A percentile compares a stretch with the other conserved stretches of the same genome.
These are phyloP conservation scores for Spiromastix sp. DNA, from an alignment of 2,329 filamentous ascomycete species.

Conservation along the genomic window DNA sequence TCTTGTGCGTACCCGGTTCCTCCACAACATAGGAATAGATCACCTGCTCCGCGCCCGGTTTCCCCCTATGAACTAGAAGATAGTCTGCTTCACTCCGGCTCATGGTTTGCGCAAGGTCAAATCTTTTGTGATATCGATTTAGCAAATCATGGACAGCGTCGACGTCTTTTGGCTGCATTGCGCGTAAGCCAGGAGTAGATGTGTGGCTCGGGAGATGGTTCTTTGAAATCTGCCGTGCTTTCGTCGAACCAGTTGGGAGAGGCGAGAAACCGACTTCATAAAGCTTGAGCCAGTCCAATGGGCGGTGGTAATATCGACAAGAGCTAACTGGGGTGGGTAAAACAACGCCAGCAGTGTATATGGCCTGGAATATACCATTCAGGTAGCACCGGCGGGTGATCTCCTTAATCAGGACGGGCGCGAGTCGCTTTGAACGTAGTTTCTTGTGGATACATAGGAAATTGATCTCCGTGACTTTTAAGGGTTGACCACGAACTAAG, in stretches of 20 bases:
- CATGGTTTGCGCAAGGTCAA: conserved; percentile 77
- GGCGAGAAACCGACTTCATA: conserved; percentile 92
- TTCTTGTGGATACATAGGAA: conserved; percentile 99
- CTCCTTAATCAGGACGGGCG: conserved; percentile 94
- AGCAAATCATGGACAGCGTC: conserved; percentile 65
- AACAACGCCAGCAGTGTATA: conserved; percentile 88
- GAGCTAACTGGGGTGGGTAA: conserved; percentile 87
- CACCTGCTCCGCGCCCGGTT: conserved; percentile 60
- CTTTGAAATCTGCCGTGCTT: conserved; percentile 72
- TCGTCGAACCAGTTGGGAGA: conserved; percentile 72
- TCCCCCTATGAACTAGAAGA: conserved; percentile 68
- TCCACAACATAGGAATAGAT: conserved; percentile 93
- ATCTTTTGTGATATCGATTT: conserved; percentile 65
- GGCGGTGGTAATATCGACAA: conserved; percentile 89
- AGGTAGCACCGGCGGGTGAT: conserved; percentile 88
- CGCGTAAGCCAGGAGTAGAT: conserved; percentile 61
- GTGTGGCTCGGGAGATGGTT: conserved; percentile 72
- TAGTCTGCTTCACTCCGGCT: conserved; percentile 71
- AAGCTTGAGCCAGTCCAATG: conserved; percentile 91
- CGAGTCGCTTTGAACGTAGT: conserved; percentile 80
- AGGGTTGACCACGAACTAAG: conserved; percentile 62
- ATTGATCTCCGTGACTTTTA: conserved; percentile 88
- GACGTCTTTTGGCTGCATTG: conserved; percentile 70
- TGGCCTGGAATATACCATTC: conserved; percentile 80
- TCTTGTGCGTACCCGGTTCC: conserved; percentile 57